Conservation (phyloP, 345 rosid species). For the Melaleuca quinquenervia region DNA sequence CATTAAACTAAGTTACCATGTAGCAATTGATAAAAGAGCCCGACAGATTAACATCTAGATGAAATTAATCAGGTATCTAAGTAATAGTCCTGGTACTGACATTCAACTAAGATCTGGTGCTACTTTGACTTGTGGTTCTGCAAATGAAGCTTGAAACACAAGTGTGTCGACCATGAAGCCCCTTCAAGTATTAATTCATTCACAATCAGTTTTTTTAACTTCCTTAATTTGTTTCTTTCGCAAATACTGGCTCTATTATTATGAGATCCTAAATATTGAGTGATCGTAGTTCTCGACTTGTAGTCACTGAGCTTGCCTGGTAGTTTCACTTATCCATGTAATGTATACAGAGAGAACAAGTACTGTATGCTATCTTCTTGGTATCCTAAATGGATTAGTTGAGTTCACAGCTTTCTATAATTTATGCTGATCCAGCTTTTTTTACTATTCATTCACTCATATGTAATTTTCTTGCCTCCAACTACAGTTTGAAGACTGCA, state of each 20-base stretch:
- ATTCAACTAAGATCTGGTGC: neutral
- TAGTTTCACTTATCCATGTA: neutral
- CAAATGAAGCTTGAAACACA: neutral
- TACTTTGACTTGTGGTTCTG: neutral
- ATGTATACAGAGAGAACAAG: neutral
- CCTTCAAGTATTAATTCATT: neutral
- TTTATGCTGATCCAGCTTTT: neutral
- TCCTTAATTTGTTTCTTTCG: neutral
- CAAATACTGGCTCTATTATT: neutral
- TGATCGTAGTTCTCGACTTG: neutral
- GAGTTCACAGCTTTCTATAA: neutral
- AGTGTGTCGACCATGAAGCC: neutral
- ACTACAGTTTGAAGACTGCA: constrained; percentile 33
- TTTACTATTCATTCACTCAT: neutral
- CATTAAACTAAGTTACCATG: neutral
- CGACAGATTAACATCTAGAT: neutral
- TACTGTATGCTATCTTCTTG: neutral
- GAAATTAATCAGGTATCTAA: neutral
- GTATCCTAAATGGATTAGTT: neutral
- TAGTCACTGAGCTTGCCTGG: neutral
- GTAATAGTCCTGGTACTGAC: neutral
- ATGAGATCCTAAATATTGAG: neutral
- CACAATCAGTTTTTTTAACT: neutral
- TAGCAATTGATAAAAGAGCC: neutral
- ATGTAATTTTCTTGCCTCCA: neutral